These are phyloP conservation scores for Xylaria digitata DNA, from an alignment of 2,329 filamentous ascomycete species.

Conservation along the genomic window DNA sequence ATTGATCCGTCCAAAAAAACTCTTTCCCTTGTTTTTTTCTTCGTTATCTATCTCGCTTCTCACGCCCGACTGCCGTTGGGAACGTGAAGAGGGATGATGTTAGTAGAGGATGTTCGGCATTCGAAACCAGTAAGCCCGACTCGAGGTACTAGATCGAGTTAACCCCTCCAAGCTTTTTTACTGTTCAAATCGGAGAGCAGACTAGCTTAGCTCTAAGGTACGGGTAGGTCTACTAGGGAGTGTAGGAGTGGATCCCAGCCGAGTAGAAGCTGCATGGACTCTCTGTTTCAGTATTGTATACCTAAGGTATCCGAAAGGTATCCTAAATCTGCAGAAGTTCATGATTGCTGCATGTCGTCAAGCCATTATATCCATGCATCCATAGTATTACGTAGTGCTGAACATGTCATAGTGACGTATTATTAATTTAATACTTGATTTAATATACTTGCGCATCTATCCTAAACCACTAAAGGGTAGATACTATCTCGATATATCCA, in stretches of 20 bases:
- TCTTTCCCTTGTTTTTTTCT: constrained; percentile 1
- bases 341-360: no score
- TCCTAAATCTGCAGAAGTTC: neutral
- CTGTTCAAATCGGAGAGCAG: constrained; percentile 13
- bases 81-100: neutral
- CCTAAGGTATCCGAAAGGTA: no score
- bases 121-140: constrained; percentile 25
- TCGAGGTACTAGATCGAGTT: neutral
- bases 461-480: no score
- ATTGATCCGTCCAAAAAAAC: constrained; percentile 19
- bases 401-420: no score
- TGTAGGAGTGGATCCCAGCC: neutral
- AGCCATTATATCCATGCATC: no score
- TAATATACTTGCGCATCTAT: no score
- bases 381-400: no score
- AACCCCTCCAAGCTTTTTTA: constrained; percentile 12
- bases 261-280: constrained; percentile 1
- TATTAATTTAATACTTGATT: no score
- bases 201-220: neutral
- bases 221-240: neutral
- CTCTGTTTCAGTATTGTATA: constrained; percentile 12
- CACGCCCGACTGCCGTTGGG: constrained; percentile 35
- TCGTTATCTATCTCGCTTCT: constrained; percentile 32
- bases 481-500: no score
- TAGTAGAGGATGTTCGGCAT: constrained; percentile 13